Conservation (phyloP, 345 rosid species). For the Moricandia arvensis region DNA sequence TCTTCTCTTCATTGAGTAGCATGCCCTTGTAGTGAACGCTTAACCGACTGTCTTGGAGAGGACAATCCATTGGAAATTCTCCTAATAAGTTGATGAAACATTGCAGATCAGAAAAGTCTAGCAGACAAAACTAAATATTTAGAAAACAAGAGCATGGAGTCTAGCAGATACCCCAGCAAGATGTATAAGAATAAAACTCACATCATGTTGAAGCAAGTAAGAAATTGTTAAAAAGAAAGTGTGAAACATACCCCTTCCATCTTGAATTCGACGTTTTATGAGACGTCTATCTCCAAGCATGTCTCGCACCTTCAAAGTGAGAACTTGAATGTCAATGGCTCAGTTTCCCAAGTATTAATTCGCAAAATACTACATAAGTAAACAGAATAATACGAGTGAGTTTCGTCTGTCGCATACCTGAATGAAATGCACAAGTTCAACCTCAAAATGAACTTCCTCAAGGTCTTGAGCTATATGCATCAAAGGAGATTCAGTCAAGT, state of each 20-base stretch:
- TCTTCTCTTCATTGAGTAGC: slow-evolving; percentile 80
- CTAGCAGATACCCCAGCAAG: slow-evolving; percentile 15
- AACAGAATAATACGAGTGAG: background rate
- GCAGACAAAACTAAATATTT: background rate
- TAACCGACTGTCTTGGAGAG: slow-evolving; percentile 84
- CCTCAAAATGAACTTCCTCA: slow-evolving; percentile 92
- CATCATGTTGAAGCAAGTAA: background rate
- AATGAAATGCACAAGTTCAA: slow-evolving; percentile 84
- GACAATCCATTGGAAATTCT: slow-evolving; percentile 99
- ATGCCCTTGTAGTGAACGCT: slow-evolving; percentile 84
- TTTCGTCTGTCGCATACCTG: slow-evolving; percentile 50
- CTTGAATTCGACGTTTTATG: slow-evolving; percentile 79
- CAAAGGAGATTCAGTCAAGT: slow-evolving; percentile 69
- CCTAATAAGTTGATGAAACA: slow-evolving; percentile 45
- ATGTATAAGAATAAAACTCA: background rate
- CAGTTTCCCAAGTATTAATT: background rate
- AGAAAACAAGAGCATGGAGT: slow-evolving; percentile 3
- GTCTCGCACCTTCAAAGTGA: slow-evolving; percentile 73
- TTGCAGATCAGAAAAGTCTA: slow-evolving; percentile 27
- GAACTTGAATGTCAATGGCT: slow-evolving; percentile 29
- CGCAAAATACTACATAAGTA: background rate
- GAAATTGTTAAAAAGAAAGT: background rate
- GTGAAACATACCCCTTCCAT: slow-evolving; percentile 72
- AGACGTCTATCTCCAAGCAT: slow-evolving; percentile 98
- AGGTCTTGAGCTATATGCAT: slow-evolving; percentile 55